These are phyloP conservation scores for Chytriomyces hyalinus DNA, from an alignment of 192 early-diverging fungal species.

Conservation along the genomic window DNA sequence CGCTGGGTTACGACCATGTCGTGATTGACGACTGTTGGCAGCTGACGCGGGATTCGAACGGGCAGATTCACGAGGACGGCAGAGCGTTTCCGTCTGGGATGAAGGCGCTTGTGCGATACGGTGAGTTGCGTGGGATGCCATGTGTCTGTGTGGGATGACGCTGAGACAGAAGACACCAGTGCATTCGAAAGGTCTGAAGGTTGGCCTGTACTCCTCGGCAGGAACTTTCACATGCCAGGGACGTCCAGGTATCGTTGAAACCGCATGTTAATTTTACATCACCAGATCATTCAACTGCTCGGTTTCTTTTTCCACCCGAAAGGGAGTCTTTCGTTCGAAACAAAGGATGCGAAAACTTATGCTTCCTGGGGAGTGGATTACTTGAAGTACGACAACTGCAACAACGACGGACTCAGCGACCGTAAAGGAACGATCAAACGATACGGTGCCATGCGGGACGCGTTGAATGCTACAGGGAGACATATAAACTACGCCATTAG, in stretches of 20 bases:
- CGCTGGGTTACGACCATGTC: slow-evolving; percentile 61
- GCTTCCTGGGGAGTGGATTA: slow-evolving; percentile 65
- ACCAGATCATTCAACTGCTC: no score
- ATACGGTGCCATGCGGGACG: slow-evolving; percentile 43
- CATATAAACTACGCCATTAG: slow-evolving; percentile 55
- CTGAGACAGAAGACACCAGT: slow-evolving; percentile 15
- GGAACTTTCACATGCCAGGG: slow-evolving; percentile 59
- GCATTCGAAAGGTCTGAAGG: slow-evolving; percentile 53
- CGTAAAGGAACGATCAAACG: slow-evolving; percentile 39
- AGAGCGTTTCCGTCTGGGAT: slow-evolving; percentile 62
- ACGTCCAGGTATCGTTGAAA: slow-evolving; percentile 20
- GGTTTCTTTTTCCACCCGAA: no score
- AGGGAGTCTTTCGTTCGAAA: slow-evolving; percentile 55
- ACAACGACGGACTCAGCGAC: slow-evolving; percentile 44
- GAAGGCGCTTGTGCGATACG: slow-evolving; percentile 52
- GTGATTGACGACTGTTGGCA: slow-evolving; percentile 69
- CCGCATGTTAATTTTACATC: no score
- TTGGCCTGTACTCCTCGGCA: slow-evolving; percentile 52
- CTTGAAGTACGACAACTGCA: slow-evolving; percentile 69
- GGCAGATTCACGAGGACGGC: slow-evolving; percentile 42
- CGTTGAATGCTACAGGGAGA: slow-evolving; percentile 53
- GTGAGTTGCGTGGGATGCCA: not conserved
- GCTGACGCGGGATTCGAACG: slow-evolving; percentile 41
- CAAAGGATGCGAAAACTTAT: slow-evolving; percentile 54
- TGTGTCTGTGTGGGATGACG: no score